Base-by-base conservation (phyloP, 768 basidiomycete species). In the Pleurotus sapidus region DNA sequence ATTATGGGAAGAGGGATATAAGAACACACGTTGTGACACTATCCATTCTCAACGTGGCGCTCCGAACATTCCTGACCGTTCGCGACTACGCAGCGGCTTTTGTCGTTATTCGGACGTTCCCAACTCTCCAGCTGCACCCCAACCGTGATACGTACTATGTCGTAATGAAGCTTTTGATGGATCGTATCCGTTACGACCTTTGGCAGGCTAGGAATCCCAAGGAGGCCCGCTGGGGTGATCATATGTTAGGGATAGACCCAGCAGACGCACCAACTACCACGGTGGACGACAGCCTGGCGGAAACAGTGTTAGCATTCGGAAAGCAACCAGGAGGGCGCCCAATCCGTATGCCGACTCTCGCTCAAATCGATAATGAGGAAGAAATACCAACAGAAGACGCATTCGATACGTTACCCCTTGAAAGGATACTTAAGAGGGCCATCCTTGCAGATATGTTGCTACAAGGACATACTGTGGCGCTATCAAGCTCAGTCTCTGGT, bases 21-120 rank as follows among this genome's bases (percentile, higher is more conserved):
- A 38, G 56, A 4, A 69, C 69, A 0, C 64, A 72, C 6, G 54
- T 69, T 6, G 46, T 74, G 12, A 70, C 66, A 15, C 67, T 69
- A 0, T 72, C 67, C 30, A 66, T 78, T 1, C 63, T 84, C 38
- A 76, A 76, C 60, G 61, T 72, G 24, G 73, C 75, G 1, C 68
- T 85, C 4, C 74, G 74, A n/a, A 68, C 74, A 0, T 80, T 82
- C 60, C 65, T 84, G 55, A 64, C 64, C 0, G 62, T 67, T 8
- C 67, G 68, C 2, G 84, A 84, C 66, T 84, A 81, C 57, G 65
- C 78, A 9, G 83, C 72, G 1, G 81, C 79, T 1, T 73, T 73
- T 59, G 63, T 78, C 46, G 67, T 68, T 15, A 57, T 84, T 7
- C 68, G 66, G 20, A 60, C 72, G 7, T 70, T 76, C 55, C 39